Conservation (phyloP, 805 yeast genomes). For the Spathaspora arborariae region DNA sequence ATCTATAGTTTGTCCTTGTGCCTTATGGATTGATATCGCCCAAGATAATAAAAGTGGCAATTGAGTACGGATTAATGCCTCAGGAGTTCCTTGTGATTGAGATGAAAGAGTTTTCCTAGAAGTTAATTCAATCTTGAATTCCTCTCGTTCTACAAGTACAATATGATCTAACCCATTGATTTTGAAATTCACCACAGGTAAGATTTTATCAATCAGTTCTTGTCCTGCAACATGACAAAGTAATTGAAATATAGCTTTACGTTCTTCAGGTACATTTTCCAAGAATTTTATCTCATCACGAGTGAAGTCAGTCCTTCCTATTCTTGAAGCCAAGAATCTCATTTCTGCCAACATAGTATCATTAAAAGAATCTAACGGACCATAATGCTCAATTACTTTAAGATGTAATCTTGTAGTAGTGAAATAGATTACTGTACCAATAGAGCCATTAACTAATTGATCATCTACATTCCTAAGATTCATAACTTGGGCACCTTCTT, state of each 20-base stretch:
- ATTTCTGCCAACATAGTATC: conserved; percentile 21
- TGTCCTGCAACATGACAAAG: conserved; percentile 20
- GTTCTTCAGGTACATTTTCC: conserved; percentile 21
- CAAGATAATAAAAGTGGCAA: conserved; percentile 71
- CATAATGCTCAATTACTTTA: conserved; percentile 22
- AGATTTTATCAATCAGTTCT: conserved; percentile 16
- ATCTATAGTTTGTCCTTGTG: conserved; percentile 80
- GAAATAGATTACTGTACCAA: conserved; percentile 71
- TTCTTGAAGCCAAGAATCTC: conserved; percentile 17
- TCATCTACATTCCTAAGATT: conserved; percentile 78
- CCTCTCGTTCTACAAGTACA: conserved; percentile 32
- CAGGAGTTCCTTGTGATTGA: conserved; percentile 7
- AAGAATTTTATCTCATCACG: conserved; percentile 13
- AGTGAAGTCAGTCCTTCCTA: conserved; percentile 20
- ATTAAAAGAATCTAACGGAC: conserved; percentile 12
- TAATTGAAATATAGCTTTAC: conserved; percentile 18
- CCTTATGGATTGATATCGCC: conserved; percentile 82
- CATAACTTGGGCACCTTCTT: conserved; percentile 93
- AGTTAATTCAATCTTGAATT: conserved; percentile 20
- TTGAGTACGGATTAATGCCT: conserved; percentile 47
- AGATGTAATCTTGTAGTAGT: conserved; percentile 23
- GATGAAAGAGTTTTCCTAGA: conserved; percentile 1
- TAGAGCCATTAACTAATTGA: conserved; percentile 81
- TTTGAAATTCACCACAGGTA: conserved; percentile 49
- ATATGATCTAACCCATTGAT: conserved; percentile 27